Evolutionary conservation across 2,329 filamentous ascomycete species (phyloP).

Genomic region (Thielaviopsis musarum): DNA sequence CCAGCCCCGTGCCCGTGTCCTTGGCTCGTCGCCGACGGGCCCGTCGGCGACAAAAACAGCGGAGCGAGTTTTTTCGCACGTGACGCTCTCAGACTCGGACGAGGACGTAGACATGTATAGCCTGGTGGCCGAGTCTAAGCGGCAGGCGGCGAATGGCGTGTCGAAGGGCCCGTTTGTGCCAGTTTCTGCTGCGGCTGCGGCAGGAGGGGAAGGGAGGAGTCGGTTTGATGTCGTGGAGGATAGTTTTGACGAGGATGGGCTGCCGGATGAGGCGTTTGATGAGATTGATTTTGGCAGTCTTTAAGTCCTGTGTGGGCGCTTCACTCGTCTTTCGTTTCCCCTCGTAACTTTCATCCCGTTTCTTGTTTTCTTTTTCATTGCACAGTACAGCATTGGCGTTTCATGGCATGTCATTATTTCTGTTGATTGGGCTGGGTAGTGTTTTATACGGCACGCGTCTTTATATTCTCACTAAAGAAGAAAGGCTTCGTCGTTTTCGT

Average conservation of each 20-base stretch:
- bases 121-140: not conserved
- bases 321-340: not conserved
- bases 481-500: too few relatives aligned
- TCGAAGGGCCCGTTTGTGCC: not conserved
- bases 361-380: not conserved
- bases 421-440: not conserved
- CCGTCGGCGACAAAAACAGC: not conserved
- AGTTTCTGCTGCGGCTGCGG: too few relatives aligned
- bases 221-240: not conserved
- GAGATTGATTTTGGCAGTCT: not conserved
- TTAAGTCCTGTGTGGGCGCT: not conserved
- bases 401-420: not conserved
- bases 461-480: too few relatives aligned
- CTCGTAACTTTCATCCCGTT: not conserved
- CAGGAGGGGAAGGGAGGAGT: not conserved
- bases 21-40: not conserved
- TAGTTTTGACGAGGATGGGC: not conserved
- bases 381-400: not conserved
- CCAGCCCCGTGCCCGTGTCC: too few relatives aligned
- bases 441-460: not conserved
- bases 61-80: not conserved
- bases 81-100: not conserved
- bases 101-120: not conserved
- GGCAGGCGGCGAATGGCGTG: not conserved
- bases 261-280: not conserved